Base-by-base conservation (phyloP, 306 rosid species). In the Begonia fuchsioides region DNA sequence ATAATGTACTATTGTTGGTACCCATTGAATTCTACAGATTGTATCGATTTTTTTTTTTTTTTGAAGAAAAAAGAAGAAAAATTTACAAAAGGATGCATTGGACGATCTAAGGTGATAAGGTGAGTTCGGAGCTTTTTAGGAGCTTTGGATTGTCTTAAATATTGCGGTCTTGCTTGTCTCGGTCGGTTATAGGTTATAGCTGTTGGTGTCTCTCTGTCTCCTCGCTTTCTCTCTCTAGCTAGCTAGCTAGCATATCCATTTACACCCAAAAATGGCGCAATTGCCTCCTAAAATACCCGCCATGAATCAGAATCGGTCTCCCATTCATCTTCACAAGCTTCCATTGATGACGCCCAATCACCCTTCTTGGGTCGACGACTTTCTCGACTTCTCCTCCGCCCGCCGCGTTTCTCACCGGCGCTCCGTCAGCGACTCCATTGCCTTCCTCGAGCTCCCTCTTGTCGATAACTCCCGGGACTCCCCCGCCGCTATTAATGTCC, bases 271-370 rank as follows among this genome's bases (percentile, higher is more conserved):
- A 60, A 81, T 90, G 97, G 94, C 97, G 57, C 95, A 90, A 68
- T 84, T 90, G 56, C 97, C 97, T 44, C 97, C 97, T 11, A 90
- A 90, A 73, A 63, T 73, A 66, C 97, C 97, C 7, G 78, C 65
- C 68, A 74, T 80, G 63, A 52, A 93, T 43, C 94, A 77, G 41
- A 81, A 88, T 74, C 81, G 83, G 86, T 73, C 86, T 17, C 52
- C 79, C 43, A 4, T 12, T 49, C 67, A 67, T 66, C 69, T 75
- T 17, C 77, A 64, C 56, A 76, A 75, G 40, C 77, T 51, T 40
- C 55, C 56, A 39, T 15, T 81, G 18, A n/a, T 74, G 12, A 63
- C 60, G 56, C 38, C 93, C 57, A 50, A 26, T 45, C 6, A 15
- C 65, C 8, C 79, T 0, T 66, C 76, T 10, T 82, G 92, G 93